Conservation (phyloP, 176 grass and related monocot species). For the Tillandsia leiboldiana region DNA sequence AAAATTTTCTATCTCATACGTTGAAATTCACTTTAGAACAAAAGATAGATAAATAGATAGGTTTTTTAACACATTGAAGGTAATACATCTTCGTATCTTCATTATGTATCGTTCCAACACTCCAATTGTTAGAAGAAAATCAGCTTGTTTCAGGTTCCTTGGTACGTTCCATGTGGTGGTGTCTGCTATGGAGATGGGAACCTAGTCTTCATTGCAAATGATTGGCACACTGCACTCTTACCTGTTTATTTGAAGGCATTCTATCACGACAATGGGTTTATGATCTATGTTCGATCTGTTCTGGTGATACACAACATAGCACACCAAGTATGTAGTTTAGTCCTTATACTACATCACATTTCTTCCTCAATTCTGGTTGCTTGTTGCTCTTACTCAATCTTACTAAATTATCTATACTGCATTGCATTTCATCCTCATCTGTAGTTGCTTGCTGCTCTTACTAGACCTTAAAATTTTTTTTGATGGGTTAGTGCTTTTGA, state of each 20-base stretch:
- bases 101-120: too few species aligned
- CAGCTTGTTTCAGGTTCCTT: constrained; percentile 55
- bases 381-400: neutral
- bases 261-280: constrained; percentile 70
- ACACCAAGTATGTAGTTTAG: constrained; percentile 50
- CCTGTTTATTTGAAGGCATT: constrained; percentile 94
- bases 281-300: constrained; percentile 72
- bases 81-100: too few species aligned
- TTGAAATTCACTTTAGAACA: neutral
- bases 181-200: constrained; percentile 85
- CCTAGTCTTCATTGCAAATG: constrained; percentile 90
- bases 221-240: constrained; percentile 81
- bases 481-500: too few species aligned
- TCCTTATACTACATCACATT: constrained; percentile 7
- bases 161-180: constrained; percentile 88
- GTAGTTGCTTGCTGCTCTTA: too few species aligned
- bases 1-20: too few species aligned
- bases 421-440: too few species aligned
- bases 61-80: too few species aligned
- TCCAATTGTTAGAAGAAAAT: constrained; percentile 5
- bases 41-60: too few species aligned
- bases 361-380: constrained; percentile 12
- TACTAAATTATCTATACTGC: neutral
- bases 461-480: too few species aligned
- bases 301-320: constrained; percentile 98